Percentiles rank a stretch among this genome's conserved stretches.
Conservation (phyloP, 2,329 filamentous ascomycete genomes). For the Xenoacremonium recifei region DNA sequence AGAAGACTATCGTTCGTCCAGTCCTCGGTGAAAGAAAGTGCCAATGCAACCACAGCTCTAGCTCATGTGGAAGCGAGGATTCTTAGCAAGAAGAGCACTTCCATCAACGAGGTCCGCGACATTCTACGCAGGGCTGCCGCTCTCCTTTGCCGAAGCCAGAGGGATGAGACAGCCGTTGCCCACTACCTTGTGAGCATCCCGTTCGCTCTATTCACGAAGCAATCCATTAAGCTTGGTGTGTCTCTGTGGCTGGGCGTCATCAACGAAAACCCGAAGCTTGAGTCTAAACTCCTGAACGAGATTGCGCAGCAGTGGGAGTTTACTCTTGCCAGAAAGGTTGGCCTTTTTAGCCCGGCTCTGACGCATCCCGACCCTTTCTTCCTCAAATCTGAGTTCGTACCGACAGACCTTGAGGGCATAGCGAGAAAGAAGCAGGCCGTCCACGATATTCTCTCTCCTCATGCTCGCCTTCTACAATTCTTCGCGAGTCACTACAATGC, state of each 20-base stretch:
- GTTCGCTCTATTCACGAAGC: conserved; percentile 89
- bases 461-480: conserved; percentile 83
- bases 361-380: conserved; percentile 86
- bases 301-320: conserved; percentile 90
- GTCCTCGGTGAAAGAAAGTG: conserved; percentile 51
- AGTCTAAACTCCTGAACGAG: conserved; percentile 80
- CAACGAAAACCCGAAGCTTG: conserved; percentile 88
- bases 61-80: conserved; percentile 72
- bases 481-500: conserved; percentile 94
- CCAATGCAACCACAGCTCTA: conserved; percentile 63
- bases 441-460: conserved; percentile 82
- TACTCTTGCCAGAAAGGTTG: conserved; percentile 73
- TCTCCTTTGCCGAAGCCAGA: conserved; percentile 74
- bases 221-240: conserved; percentile 92
- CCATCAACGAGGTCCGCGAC: conserved; percentile 74
- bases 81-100: conserved; percentile 64
- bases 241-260: conserved; percentile 97
- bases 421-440: conserved; percentile 74
- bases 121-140: conserved; percentile 82
- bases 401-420: conserved; percentile 76
- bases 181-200: conserved; percentile 90
- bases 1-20: conserved; percentile 52
- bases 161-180: conserved; percentile 74
- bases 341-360: conserved; percentile 75
- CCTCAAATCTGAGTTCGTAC: conserved; percentile 86